phyloP scores from a whole-genome alignment of 768 basidiomycete genomes.

The Amanita pallidorosea region DNA sequence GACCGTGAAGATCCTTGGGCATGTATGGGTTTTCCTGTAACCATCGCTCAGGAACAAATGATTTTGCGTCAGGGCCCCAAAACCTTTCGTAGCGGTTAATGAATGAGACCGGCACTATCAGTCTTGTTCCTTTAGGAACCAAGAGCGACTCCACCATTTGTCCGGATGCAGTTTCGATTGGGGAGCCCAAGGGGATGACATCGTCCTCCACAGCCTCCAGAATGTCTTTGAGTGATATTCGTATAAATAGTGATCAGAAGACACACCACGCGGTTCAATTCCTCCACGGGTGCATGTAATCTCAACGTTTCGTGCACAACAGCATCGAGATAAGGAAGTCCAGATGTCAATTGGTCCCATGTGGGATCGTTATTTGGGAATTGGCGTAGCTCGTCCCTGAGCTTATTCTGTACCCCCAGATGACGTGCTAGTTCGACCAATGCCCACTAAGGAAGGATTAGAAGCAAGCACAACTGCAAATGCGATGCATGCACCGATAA shows the following conservation, averaged over 20 bases:
- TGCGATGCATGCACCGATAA: not conserved
- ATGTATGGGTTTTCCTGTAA: conserved; percentile 13
- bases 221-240: not conserved
- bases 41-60: conserved; percentile 36
- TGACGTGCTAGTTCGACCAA: conserved; percentile 14
- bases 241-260: no score
- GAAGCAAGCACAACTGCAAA: not conserved
- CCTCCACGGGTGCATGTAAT: conserved; percentile 21
- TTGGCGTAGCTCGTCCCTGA: conserved; percentile 11
- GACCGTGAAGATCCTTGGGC: conserved; percentile 23
- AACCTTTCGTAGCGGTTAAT: conserved; percentile 27
- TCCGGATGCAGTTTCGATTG: conserved; percentile 19
- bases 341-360: conserved; percentile 30
- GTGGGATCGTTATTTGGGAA: conserved; percentile 19
- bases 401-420: conserved; percentile 9
- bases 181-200: conserved; percentile 24
- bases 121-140: conserved; percentile 22
- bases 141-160: conserved; percentile 18
- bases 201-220: conserved; percentile 26
- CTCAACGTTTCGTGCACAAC: conserved; percentile 28
- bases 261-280: conserved; percentile 21
- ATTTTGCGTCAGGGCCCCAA: conserved; percentile 34
- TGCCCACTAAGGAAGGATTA: conserved; percentile 11
- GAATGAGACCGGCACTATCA: conserved; percentile 24
- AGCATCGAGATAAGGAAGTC: conserved; percentile 33